phyloP scores from a whole-genome alignment of 192 early-diverging fungal species.

The Lobosporangium transversale region DNA sequence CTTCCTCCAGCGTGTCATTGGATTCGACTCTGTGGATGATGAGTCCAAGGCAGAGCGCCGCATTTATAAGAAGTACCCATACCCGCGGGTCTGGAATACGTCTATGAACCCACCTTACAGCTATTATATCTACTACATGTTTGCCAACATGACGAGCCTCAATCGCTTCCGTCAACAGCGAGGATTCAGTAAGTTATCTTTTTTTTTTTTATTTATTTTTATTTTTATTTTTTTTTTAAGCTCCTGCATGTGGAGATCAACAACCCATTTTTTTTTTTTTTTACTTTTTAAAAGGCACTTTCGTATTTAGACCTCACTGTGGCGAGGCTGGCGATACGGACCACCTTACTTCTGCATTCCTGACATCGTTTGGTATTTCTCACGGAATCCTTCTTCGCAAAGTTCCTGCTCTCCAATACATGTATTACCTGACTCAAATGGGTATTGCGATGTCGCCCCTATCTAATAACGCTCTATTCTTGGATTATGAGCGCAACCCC shows the following conservation, averaged over 20 bases:
- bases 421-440: conserved; percentile 96
- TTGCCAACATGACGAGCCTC: conserved; percentile 86
- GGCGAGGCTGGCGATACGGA: conserved; percentile 98
- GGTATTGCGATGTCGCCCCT: conserved; percentile 98
- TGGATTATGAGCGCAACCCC: conserved; percentile 95
- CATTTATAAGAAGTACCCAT: conserved; percentile 86
- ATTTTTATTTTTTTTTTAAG: background rate
- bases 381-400: conserved; percentile 97
- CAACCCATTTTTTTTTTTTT: background rate
- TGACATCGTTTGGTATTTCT: conserved; percentile 89
- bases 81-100: conserved; percentile 71
- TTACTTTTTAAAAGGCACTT: conserved; percentile 69
- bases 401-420: conserved; percentile 94
- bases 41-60: conserved; percentile 92
- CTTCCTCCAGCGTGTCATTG: conserved; percentile 95
- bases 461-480: conserved; percentile 96
- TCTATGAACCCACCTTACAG: conserved; percentile 93
- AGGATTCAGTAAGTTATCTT: conserved; percentile 73
- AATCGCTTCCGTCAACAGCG: conserved; percentile 86
- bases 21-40: conserved; percentile 96
- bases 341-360: conserved; percentile 90
- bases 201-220: background rate
- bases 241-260: background rate
- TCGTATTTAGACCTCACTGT: conserved; percentile 93
- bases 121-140: conserved; percentile 95